phyloP scores from a whole-genome alignment of 768 basidiomycete genomes.

The Collybia sordida region DNA sequence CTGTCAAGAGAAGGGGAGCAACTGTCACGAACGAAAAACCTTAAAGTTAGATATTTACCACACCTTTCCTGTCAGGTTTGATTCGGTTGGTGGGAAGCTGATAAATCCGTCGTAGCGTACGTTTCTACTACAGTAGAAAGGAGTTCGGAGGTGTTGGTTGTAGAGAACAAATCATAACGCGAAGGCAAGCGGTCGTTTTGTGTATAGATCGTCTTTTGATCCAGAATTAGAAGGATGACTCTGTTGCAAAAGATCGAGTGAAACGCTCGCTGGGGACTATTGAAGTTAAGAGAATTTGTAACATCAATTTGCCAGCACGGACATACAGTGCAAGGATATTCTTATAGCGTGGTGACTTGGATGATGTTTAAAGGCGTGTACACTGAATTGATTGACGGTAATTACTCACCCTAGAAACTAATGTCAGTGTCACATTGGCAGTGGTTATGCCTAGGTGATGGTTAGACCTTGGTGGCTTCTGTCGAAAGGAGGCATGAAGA shows the following conservation, averaged over 20 bases:
- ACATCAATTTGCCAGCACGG: neutral
- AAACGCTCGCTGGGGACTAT: conserved; percentile 1
- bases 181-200: no score
- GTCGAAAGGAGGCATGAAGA: neutral
- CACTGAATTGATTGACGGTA: neutral
- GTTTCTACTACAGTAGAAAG: no score
- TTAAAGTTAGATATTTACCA: no score
- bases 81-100: no score
- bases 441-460: no score
- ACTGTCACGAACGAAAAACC: no score
- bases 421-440: neutral
- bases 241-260: conserved; percentile 2
- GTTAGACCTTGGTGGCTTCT: no score
- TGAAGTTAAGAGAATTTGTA: neutral
- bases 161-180: no score
- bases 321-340: neutral
- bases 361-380: no score
- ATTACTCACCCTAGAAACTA: neutral
- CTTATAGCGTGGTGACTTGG: neutral
- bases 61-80: no score
- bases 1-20: no score
- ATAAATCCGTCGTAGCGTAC: no score
- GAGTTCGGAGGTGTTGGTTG: neutral
- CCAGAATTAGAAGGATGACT: neutral
- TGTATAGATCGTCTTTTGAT: neutral